phyloP scores from a whole-genome alignment of 1,284 basidiomycete species.

The Trichosporon sp. region DNA sequence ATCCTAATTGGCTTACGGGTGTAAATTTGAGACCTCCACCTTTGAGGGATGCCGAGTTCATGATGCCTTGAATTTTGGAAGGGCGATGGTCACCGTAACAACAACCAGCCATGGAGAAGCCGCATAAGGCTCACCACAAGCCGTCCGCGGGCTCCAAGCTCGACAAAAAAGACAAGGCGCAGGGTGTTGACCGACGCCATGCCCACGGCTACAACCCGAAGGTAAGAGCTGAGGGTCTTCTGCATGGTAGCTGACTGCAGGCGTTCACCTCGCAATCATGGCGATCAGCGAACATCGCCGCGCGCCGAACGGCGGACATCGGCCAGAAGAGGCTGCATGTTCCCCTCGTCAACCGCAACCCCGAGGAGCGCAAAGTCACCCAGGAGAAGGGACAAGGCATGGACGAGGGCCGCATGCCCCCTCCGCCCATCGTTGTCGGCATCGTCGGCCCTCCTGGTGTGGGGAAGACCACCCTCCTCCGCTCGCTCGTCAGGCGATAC shows the following conservation, averaged over 20 bases:
- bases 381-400: conserved; percentile 45
- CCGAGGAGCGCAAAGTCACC: conserved; percentile 62
- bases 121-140: conserved; percentile 72
- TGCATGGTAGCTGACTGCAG: conserved; percentile 29
- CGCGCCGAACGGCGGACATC: conserved; percentile 82
- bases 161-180: conserved; percentile 65
- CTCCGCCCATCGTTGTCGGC: conserved; percentile 93
- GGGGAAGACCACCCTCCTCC: conserved; percentile 94
- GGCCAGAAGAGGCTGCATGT: conserved; percentile 95
- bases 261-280: conserved; percentile 91
- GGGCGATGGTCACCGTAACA: not conserved
- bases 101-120: conserved; percentile 27
- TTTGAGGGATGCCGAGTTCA: not conserved
- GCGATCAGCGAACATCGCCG: conserved; percentile 78
- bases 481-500: conserved; percentile 84
- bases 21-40: not conserved
- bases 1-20: not conserved
- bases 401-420: conserved; percentile 53
- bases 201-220: conserved; percentile 81
- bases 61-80: conserved; percentile 10
- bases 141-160: conserved; percentile 67
- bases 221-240: conserved; percentile 53
- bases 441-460: conserved; percentile 94
- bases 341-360: conserved; percentile 89
- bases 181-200: conserved; percentile 58